Conservation (phyloP, 2,329 filamentous ascomycete genomes). For the Pseudodiploospora longispora region DNA sequence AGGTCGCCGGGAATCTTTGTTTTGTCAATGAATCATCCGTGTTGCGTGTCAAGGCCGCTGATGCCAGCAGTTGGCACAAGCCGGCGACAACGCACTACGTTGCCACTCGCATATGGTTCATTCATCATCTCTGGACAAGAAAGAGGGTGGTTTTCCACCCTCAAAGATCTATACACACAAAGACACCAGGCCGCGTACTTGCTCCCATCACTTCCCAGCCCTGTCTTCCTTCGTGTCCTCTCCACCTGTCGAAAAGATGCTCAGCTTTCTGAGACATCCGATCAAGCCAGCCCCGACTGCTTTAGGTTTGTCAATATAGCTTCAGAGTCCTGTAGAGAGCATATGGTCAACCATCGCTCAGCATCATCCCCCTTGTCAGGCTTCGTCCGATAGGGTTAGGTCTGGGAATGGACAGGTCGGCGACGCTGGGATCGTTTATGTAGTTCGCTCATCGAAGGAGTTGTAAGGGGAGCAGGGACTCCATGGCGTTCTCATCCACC, state of each 20-base stretch:
- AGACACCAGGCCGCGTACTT: conserved; percentile 20
- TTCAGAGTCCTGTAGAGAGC: conserved; percentile 17
- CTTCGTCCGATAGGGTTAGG: conserved; percentile 5
- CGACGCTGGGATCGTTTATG: background rate
- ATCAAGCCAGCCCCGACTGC: conserved; percentile 21
- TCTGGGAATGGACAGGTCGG: background rate
- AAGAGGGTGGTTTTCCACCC: conserved; percentile 35
- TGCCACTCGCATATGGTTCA: no score
- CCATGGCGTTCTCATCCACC: background rate
- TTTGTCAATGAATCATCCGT: no score
- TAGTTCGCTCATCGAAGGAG: no score
- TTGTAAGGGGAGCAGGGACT: no score
- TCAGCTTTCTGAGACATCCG: conserved; percentile 21
- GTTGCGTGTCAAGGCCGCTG: background rate
- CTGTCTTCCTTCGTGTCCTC: conserved; percentile 18
- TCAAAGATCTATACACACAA: conserved; percentile 38
- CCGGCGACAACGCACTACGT: background rate
- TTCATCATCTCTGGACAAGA: conserved; percentile 29
- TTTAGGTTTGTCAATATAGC: conserved; percentile 20
- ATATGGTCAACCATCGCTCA: conserved; percentile 18
- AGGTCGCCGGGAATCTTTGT: background rate
- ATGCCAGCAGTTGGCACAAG: background rate
- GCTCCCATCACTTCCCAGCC: conserved; percentile 14
- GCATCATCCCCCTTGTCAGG: conserved; percentile 11
- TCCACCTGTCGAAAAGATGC: conserved; percentile 27